Percentiles rank a stretch among this genome's conserved stretches.
These are phyloP conservation scores for Ceratocystis ficicola DNA, from an alignment of 2,329 filamentous ascomycete genomes.

Conservation along the genomic window DNA sequence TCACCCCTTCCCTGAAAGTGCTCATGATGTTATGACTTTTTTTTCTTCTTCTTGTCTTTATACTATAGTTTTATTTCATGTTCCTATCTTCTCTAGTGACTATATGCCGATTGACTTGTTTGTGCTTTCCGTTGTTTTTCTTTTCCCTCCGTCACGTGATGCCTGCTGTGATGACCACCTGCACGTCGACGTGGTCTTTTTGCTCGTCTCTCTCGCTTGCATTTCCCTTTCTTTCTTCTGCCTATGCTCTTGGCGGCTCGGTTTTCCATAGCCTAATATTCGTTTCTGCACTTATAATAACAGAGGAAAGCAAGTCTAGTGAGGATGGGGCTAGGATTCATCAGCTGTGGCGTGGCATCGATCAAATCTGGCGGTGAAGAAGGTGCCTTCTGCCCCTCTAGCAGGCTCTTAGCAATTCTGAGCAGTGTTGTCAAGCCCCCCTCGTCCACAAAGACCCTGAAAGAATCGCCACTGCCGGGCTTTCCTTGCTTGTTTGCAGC, in stretches of 20 bases:
- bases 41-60: slow-evolving; percentile 8
- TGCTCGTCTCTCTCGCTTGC: not conserved
- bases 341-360: slow-evolving; percentile 5
- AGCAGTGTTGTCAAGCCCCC: too few species aligned
- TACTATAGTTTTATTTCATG: not conserved
- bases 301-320: not conserved
- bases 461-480: not conserved
- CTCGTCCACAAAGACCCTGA: not conserved
- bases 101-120: not conserved
- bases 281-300: not conserved
- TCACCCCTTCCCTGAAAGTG: not conserved
- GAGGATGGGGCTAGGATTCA: not conserved
- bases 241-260: not conserved
- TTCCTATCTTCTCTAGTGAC: not conserved
- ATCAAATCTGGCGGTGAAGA: slow-evolving; percentile 5
- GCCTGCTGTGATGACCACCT: not conserved
- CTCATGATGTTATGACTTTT: slow-evolving; percentile 18
- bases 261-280: not conserved
- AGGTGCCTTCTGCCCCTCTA: not conserved
- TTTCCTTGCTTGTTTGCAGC: not conserved
- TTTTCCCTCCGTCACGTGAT: not conserved
- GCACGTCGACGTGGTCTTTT: not conserved
- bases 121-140: not conserved
- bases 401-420: too few species aligned
- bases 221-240: not conserved